Percentiles rank a stretch among this genome's conserved stretches.
These are phyloP conservation scores for Tolypocladium tropicale DNA, from an alignment of 2,329 filamentous ascomycete species.

Conservation along the genomic window DNA sequence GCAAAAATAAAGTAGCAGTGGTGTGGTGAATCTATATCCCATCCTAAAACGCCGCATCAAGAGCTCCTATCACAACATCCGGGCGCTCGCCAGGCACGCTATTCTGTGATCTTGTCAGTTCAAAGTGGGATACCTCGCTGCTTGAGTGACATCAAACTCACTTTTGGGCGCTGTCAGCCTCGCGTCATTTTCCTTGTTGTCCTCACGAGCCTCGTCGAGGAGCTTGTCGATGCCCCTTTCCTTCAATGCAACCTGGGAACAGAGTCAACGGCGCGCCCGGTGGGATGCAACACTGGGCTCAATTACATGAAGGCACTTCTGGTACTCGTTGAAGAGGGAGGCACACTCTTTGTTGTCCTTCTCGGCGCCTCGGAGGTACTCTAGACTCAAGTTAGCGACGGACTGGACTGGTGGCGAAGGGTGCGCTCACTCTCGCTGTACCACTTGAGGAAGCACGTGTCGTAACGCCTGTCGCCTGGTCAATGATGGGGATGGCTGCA, in stretches of 20 bases:
- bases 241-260: slow-evolving; percentile 65
- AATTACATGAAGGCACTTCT: slow-evolving; percentile 67
- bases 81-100: neutral
- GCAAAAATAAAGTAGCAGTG: neutral
- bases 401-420: slow-evolving; percentile 1
- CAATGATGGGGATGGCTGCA: neutral
- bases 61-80: no score
- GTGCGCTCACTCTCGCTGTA: slow-evolving; percentile 82
- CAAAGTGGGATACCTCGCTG: neutral
- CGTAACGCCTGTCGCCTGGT: slow-evolving; percentile 59
- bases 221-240: slow-evolving; percentile 87
- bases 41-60: neutral
- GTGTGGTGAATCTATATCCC: neutral
- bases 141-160: slow-evolving; percentile 12
- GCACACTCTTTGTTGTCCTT: slow-evolving; percentile 78
- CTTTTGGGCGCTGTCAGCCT: slow-evolving; percentile 32
- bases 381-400: slow-evolving; percentile 31
- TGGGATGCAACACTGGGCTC: neutral
- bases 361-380: slow-evolving; percentile 80
- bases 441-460: slow-evolving; percentile 97
- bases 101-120: neutral
- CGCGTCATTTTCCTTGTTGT: slow-evolving; percentile 78
- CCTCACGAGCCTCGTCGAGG: slow-evolving; percentile 80
- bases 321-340: slow-evolving; percentile 78
- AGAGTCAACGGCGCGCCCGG: neutral